Base-by-base conservation (phyloP, 306 rosid genomes). In the Alnus glutinosa region DNA sequence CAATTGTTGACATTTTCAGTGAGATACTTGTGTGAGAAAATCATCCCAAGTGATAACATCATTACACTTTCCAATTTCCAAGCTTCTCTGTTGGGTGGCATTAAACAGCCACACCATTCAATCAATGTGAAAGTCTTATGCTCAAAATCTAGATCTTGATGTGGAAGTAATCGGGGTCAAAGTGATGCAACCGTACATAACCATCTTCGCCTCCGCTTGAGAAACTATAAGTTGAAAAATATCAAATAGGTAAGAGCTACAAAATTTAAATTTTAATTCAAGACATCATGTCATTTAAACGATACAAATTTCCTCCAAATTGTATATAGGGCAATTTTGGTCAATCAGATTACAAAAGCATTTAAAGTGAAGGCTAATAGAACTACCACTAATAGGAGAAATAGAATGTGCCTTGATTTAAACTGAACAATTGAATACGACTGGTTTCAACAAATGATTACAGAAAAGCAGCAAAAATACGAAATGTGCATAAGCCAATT, bases 121-220 rank as follows among this genome's bases (percentile, higher is more conserved):
- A 42, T 42, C 46, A 42, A 0, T 39, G 46, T 42, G 8, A 42
- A 42, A 42, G 46, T 42, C 5, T 42, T 75, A 73, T 3, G 75
- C 81, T 83, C 78, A 52, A 50, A 71, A 76, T 48, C 86, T 90
- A 95, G 37, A 92, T 82, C 85, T 91, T 95, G 88, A 92, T 84
- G 85, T 89, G 84, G 91, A 95, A 95, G 88, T 95, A 95, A 82
- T 95, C 98, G 1, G 86, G 84, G 75, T 91, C 98, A 16, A 95
- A 95, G 83, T 92, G 98, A 80, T 95, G 98, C 81, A 95, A 78
- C 55, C 98, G 90, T 47, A 94, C 93, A 14, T 87, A 94, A 72
- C 98, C 98, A 82, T 94, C 98, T 83, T 94, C 98, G 55, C 98
- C 98, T 81, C 98, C 98, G 64, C 98, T 95, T 47, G 98, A 85